These are phyloP conservation scores for sweet orange (Citrus sinensis) DNA, from an alignment of 345 rosid genomes.

Conservation along the genomic window DNA sequence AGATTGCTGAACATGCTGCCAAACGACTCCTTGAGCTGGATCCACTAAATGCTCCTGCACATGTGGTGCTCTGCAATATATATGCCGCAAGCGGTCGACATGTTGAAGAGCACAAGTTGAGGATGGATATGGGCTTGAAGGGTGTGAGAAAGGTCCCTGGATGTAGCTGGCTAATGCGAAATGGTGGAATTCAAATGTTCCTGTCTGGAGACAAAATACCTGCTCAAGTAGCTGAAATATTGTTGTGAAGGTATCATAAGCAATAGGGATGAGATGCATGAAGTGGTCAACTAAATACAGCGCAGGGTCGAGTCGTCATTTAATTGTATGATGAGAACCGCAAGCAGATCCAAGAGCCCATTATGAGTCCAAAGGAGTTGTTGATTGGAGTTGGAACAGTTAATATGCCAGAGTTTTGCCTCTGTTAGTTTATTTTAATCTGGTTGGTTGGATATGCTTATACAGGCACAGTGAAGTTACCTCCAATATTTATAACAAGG, in stretches of 20 bases:
- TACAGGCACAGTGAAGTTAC: not conserved
- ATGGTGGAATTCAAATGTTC: conserved; percentile 47
- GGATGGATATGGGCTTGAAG: conserved; percentile 67
- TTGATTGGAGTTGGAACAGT: not conserved
- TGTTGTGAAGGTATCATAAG: conserved; percentile 6
- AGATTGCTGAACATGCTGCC: conserved; percentile 51
- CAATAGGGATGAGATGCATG: not conserved
- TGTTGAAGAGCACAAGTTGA: conserved; percentile 51
- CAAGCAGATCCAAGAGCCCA: not conserved
- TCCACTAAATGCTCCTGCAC: conserved; percentile 65
- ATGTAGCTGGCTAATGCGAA: conserved; percentile 69
- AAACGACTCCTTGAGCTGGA: conserved; percentile 51
- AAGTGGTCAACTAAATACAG: not conserved
- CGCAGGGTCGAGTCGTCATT: not conserved
- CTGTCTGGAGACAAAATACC: conserved; percentile 57
- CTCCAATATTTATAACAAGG: not conserved
- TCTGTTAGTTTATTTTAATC: not conserved
- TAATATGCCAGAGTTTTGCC: not conserved
- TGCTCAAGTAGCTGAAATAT: conserved; percentile 28
- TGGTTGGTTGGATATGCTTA: not conserved
- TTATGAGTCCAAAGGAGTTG: not conserved
- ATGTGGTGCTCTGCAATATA: conserved; percentile 62
- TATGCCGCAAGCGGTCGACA: conserved; percentile 51
- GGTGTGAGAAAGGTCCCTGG: conserved; percentile 82
- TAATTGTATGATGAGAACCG: not conserved